Conservation (phyloP, 306 rosid genomes). For the Elaeagnus macrophylla region DNA sequence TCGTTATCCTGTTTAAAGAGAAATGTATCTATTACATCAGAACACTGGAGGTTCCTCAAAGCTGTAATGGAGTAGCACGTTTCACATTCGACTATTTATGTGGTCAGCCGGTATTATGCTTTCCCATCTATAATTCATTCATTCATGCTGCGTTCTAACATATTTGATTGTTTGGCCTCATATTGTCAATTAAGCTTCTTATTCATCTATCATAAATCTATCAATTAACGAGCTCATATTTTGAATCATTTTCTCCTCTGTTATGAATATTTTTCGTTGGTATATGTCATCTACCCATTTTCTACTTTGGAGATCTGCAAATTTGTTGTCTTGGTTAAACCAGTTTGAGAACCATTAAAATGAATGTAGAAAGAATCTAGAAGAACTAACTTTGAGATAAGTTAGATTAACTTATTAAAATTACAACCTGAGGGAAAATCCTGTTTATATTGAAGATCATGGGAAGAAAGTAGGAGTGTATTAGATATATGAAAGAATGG, state of each 20-base stretch:
- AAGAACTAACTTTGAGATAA: too few relatives aligned
- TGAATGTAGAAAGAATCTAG: not conserved
- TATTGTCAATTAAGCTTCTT: too few relatives aligned
- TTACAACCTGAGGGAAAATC: not conserved
- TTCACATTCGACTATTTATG: conserved; percentile 82
- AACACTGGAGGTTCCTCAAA: conserved; percentile 67
- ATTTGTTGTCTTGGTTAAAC: not conserved
- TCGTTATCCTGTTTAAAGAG: conserved; percentile 6
- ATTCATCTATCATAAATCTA: not conserved
- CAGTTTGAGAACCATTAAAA: not conserved
- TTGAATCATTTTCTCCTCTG: not conserved
- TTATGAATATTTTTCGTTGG: not conserved
- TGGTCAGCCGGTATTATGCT: conserved; percentile 65
- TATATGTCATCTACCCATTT: not conserved
- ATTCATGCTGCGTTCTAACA: not conserved
- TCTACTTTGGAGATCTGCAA: not conserved
- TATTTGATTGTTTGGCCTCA: not conserved
- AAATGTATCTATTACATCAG: conserved; percentile 33
- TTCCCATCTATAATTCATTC: conserved; percentile 16
- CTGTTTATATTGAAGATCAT: not conserved
- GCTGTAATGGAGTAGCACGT: conserved; percentile 77
- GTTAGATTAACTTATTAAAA: not conserved
- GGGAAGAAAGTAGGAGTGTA: not conserved
- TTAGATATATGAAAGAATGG: not conserved
- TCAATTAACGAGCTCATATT: not conserved